Evolutionary conservation across 169 alveolate genomes (phyloP).

Genomic region (Plasmodium yoelii): DNA sequence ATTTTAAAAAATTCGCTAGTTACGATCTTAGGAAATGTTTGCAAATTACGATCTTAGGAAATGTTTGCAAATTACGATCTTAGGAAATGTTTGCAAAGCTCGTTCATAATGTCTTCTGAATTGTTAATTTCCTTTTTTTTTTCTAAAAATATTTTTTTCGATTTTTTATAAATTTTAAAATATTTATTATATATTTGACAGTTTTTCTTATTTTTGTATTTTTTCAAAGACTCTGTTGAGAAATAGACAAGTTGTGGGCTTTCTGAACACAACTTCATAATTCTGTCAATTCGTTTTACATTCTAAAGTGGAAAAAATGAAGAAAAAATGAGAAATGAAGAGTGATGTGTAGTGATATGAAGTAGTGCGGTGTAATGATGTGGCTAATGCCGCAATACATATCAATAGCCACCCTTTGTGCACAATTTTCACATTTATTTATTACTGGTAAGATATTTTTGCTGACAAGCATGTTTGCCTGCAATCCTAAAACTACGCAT

Average conservation of each 20-base stretch:
- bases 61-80: neutral
- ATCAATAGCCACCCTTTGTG: neutral
- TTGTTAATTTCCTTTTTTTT: conserved; percentile 42
- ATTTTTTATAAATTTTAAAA: conserved; percentile 39
- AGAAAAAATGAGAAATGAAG: too few species aligned
- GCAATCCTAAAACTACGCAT: conserved; percentile 53
- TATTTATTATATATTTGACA: conserved; percentile 30
- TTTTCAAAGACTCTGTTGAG: conserved; percentile 41
- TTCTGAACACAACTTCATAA: conserved; percentile 45
- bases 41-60: conserved; percentile 15
- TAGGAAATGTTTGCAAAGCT: conserved; percentile 35
- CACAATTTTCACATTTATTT: neutral
- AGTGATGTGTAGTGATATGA: too few species aligned
- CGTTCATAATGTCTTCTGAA: conserved; percentile 12
- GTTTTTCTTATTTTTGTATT: conserved; percentile 27
- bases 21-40: conserved; percentile 10
- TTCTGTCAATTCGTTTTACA: conserved; percentile 70
- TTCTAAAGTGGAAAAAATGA: conserved; percentile 18
- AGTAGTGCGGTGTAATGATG: too few species aligned
- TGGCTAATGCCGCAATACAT: too few species aligned
- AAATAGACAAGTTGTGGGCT: conserved; percentile 69
- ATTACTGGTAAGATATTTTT: conserved; percentile 56
- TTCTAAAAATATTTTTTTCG: conserved; percentile 43
- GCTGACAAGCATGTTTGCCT: conserved; percentile 61
- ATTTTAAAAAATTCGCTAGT: neutral